Evolutionary conservation across 306 rosid genomes (phyloP), one percentile per base, ranked within the genome.

Genomic region (Vigna hirtella): DNA sequence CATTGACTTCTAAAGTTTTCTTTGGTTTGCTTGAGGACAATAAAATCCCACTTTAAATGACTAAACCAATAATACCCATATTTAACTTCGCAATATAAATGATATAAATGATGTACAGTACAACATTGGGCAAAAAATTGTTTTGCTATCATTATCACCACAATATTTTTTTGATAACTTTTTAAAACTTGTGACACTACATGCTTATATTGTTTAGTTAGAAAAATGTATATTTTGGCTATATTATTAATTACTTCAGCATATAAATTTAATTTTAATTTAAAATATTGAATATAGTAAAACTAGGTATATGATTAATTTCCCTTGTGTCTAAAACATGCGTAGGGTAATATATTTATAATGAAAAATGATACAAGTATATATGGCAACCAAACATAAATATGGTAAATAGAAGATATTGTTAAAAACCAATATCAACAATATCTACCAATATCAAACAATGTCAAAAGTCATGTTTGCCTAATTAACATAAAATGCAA

Each of bases 151-250:
- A 22, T 83, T 15, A 62, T 70, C 76, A 55, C 49, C 36, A 16
- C 28, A 2, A 16, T 40, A 65, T 42, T 72, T 71, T 56, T 47
- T 69, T 43, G 34, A 11, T 57, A 79, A 67, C 57, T 11, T 77
- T 77, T 43, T 40, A 42, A 79, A 64, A 53, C 53, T 42, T 53
- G 36, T 56, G 45, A 12, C 22, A 14, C 38, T 36, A 1, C 53
- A 59, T 71, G 80, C 73, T 72, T 83, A 49, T 62, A 67, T 57
- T 80, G 65, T 49, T 40, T 81, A 20, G 74, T 62, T 61, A 52
- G 68, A 74, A 79, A 51, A 42, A 58, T 79, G 61, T 45, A 75
- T 34, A 69, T n/a, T 80, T 77, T 4, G 0, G 22, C 77, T 74
- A 56, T 74, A 56, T 59, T 70, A 17, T 65, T 51, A 15, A 70